Conservation (phyloP, 176 grass and related monocot genomes). For the Carex cristatella region DNA sequence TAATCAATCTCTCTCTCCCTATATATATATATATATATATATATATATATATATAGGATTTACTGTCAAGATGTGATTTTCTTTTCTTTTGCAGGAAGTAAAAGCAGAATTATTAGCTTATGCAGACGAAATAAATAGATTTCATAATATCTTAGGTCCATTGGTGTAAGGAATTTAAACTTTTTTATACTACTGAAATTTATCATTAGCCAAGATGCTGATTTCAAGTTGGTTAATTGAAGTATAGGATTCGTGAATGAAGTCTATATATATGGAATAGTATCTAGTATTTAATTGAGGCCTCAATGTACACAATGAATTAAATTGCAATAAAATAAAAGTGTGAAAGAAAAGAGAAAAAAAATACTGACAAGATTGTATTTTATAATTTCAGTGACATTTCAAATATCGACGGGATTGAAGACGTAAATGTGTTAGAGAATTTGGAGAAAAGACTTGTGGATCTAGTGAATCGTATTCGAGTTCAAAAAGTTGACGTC, state of each 20-base stretch:
- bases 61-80: neutral
- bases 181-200: neutral
- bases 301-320: neutral
- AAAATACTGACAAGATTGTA: neutral
- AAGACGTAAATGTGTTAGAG: neutral
- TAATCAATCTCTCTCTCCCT: too few relatives aligned
- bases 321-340: neutral
- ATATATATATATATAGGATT: neutral
- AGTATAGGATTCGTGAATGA: neutral
- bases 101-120: neutral
- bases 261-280: neutral
- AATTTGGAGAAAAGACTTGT: neutral
- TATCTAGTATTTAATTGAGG: neutral
- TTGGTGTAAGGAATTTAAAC: constrained; percentile 5
- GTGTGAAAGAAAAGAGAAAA: neutral
- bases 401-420: neutral
- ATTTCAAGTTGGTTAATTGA: neutral
- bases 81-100: neutral
- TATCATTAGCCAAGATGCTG: neutral
- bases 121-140: neutral
- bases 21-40: too few relatives aligned
- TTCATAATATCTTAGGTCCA: neutral
- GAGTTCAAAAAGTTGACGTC: neutral
- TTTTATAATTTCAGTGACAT: constrained; percentile 8
- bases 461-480: neutral